Conservation (phyloP, 768 basidiomycete genomes). For the Mycena rosella region DNA sequence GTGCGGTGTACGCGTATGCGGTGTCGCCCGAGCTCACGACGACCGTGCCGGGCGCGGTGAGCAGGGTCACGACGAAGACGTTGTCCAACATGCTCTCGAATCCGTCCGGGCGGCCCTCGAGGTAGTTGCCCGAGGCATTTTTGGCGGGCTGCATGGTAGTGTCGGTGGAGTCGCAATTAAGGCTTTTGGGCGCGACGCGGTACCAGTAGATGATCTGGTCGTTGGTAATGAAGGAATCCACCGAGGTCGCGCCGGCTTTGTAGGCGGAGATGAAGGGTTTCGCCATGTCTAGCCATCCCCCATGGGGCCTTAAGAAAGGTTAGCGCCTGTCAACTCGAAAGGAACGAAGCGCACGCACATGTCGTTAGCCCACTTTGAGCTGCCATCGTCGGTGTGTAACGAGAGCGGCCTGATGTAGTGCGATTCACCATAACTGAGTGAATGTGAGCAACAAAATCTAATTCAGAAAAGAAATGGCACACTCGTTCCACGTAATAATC, state of each 20-base stretch:
- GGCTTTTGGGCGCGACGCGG: conserved; percentile 30
- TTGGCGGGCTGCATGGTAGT: conserved; percentile 37
- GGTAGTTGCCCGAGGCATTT: conserved; percentile 36
- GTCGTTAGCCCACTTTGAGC: conserved; percentile 40
- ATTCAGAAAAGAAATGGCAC: not conserved
- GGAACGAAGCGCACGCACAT: conserved; percentile 18
- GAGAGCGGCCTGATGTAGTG: conserved; percentile 64
- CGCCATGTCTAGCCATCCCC: conserved; percentile 58
- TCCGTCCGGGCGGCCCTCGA: conserved; percentile 38
- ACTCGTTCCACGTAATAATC: conserved; percentile 61
- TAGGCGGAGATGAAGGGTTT: conserved; percentile 61
- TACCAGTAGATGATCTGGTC: conserved; percentile 42
- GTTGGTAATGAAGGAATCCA: conserved; percentile 26
- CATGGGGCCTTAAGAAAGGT: conserved; percentile 31
- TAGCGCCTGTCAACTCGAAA: not conserved
- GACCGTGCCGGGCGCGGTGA: conserved; percentile 35
- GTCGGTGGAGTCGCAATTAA: conserved; percentile 40
- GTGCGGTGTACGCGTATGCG: conserved; percentile 35
- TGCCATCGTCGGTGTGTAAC: conserved; percentile 37
- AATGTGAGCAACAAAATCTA: not conserved
- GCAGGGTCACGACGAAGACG: conserved; percentile 37
- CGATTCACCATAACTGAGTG: conserved; percentile 57
- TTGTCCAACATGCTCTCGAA: conserved; percentile 34
- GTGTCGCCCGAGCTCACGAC: conserved; percentile 38
- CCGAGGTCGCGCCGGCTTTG: conserved; percentile 53